These are phyloP conservation scores for Cystobasidium onofrii DNA, from an alignment of 768 basidiomycete genomes.

Conservation along the genomic window DNA sequence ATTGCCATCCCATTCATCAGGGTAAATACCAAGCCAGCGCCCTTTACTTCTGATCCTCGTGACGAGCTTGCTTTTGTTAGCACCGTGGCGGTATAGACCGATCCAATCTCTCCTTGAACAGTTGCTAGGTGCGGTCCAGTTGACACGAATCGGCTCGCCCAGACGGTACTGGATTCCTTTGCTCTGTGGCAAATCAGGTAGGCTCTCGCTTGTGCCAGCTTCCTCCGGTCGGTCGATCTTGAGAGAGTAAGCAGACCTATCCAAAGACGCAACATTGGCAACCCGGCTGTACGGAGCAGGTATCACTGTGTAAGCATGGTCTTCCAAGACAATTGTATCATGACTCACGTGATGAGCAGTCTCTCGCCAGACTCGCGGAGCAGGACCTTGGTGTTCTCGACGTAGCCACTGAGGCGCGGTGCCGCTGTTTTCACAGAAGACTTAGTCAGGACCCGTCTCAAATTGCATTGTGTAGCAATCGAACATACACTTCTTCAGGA, in stretches of 20 bases:
- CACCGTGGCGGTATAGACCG: conserved; percentile 61
- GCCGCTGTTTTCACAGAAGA: too few species aligned
- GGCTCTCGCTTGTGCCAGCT: conserved; percentile 38
- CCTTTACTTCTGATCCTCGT: conserved; percentile 79
- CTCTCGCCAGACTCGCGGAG: conserved; percentile 83
- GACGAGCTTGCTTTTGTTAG: conserved; percentile 71
- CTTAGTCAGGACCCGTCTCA: too few species aligned
- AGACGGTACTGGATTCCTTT: conserved; percentile 61
- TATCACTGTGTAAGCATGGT: too few species aligned
- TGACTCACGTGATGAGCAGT: conserved; percentile 77
- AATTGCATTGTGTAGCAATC: not conserved
- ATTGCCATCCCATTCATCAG: conserved; percentile 90
- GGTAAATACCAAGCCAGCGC: conserved; percentile 84
- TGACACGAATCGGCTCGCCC: conserved; percentile 76
- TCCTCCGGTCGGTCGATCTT: conserved; percentile 52
- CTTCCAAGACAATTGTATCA: too few species aligned
- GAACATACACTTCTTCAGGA: conserved; percentile 73
- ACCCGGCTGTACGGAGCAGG: conserved; percentile 55
- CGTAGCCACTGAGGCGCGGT: conserved; percentile 76
- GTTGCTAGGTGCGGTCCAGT: conserved; percentile 74
- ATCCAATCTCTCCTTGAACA: conserved; percentile 95
- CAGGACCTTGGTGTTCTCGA: conserved; percentile 84
- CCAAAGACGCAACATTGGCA: conserved; percentile 68
- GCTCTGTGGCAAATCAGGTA: conserved; percentile 35
- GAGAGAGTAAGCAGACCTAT: conserved; percentile 68